Percentiles rank a stretch among this genome's conserved stretches.
phyloP scores from a whole-genome alignment of 2,329 filamentous ascomycete genomes.

The Cadophora gregata region DNA sequence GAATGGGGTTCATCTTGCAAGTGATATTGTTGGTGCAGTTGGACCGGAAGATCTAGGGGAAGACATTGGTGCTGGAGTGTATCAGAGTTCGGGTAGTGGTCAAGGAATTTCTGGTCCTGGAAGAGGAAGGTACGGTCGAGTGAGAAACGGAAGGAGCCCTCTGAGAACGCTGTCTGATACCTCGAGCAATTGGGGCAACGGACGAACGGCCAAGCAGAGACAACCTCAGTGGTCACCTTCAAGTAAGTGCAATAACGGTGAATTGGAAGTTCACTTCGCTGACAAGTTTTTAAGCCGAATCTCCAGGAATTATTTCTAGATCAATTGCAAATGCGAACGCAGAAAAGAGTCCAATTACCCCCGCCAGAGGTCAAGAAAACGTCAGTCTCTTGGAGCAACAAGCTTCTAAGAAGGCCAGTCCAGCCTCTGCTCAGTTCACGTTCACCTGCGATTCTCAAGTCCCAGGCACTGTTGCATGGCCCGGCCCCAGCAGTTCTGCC shows the following conservation, averaged over 20 bases:
- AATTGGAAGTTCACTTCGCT: constrained; percentile 38
- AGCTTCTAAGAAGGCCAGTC: constrained; percentile 62
- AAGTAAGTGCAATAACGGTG: constrained; percentile 36
- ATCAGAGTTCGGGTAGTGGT: constrained; percentile 62
- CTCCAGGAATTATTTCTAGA: constrained; percentile 82
- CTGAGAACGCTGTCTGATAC: constrained; percentile 65
- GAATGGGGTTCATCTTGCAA: constrained; percentile 55
- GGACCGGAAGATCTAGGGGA: constrained; percentile 53
- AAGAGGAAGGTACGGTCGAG: constrained; percentile 80
- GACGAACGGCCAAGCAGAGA: constrained; percentile 42
- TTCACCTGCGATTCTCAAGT: constrained; percentile 95
- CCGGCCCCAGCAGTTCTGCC: constrained; percentile 51
- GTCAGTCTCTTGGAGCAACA: constrained; percentile 78
- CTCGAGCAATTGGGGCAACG: constrained; percentile 44
- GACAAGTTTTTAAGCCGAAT: constrained; percentile 53
- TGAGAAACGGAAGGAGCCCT: constrained; percentile 65
- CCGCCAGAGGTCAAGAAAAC: constrained; percentile 73
- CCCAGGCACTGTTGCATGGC: constrained; percentile 78
- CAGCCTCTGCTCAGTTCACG: constrained; percentile 88
- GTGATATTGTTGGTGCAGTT: constrained; percentile 68
- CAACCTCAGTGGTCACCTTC: constrained; percentile 42
- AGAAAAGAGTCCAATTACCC: constrained; percentile 67
- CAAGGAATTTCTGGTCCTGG: constrained; percentile 85
- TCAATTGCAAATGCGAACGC: constrained; percentile 93
- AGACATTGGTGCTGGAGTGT: constrained; percentile 52